Conservation (phyloP, 2,329 filamentous ascomycete species). For the Aspergillus phoenicis region DNA sequence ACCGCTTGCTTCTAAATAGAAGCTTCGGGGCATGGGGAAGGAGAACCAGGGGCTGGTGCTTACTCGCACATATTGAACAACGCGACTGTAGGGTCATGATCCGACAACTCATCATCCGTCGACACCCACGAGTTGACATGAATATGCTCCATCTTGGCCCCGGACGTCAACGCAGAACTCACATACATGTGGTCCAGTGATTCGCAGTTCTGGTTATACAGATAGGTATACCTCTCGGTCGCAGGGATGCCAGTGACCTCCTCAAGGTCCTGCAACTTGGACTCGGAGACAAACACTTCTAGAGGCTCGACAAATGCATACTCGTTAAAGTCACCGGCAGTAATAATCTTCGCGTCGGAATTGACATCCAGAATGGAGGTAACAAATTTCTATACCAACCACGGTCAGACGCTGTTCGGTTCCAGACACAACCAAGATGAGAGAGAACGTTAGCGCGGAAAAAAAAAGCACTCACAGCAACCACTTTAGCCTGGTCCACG, state of each 20-base stretch:
- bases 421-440: not conserved
- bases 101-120: slow-evolving; percentile 59
- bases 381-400: slow-evolving; percentile 53
- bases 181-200: slow-evolving; percentile 72
- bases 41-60: no score
- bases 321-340: slow-evolving; percentile 73
- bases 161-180: slow-evolving; percentile 54
- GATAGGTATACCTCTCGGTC: slow-evolving; percentile 69
- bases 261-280: slow-evolving; percentile 64
- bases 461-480: slow-evolving; percentile 51
- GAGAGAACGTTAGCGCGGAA: not conserved
- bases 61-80: slow-evolving; percentile 60
- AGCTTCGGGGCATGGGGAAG: no score
- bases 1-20: no score
- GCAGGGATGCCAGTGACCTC: slow-evolving; percentile 56
- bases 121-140: slow-evolving; percentile 71
- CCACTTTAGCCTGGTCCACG: slow-evolving; percentile 59
- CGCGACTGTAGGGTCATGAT: slow-evolving; percentile 71
- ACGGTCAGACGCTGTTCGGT: not conserved
- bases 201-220: slow-evolving; percentile 70
- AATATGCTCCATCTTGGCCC: slow-evolving; percentile 59
- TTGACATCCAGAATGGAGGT: slow-evolving; percentile 60
- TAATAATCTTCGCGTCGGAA: slow-evolving; percentile 59
- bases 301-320: slow-evolving; percentile 66
- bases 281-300: slow-evolving; percentile 55